Percentiles rank a stretch among this genome's conserved stretches.
phyloP scores from a whole-genome alignment of 2,329 filamentous ascomycete genomes.

The Gyromitra esculenta region DNA sequence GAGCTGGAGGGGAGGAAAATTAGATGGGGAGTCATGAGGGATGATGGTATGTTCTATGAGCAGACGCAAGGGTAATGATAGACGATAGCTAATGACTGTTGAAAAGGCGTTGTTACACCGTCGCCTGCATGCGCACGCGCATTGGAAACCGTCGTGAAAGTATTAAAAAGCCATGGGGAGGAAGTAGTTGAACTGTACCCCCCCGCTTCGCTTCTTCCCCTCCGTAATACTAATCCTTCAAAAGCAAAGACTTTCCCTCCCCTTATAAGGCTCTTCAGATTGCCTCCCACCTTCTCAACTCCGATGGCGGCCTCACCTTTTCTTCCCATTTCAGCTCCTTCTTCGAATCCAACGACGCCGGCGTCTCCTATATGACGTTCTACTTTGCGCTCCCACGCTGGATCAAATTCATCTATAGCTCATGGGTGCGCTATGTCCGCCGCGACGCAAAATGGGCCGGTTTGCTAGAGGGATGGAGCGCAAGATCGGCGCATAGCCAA shows the following conservation, averaged over 20 bases:
- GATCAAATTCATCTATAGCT: constrained; percentile 84
- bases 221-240: neutral
- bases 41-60: constrained; percentile 66
- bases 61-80: neutral
- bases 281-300: constrained; percentile 81
- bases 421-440: constrained; percentile 86
- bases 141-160: constrained; percentile 74
- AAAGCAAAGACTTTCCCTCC: constrained; percentile 68
- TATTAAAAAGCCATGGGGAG: constrained; percentile 77
- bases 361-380: constrained; percentile 77
- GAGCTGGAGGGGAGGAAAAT: constrained; percentile 63
- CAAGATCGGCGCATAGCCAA: constrained; percentile 78
- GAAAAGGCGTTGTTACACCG: constrained; percentile 77
- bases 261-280: constrained; percentile 80
- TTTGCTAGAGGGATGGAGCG: constrained; percentile 76
- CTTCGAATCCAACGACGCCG: constrained; percentile 78
- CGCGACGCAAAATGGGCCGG: constrained; percentile 81
- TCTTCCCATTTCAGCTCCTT: constrained; percentile 77
- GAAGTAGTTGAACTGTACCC: constrained; percentile 68
- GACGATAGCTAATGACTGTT: neutral
- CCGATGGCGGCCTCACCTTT: constrained; percentile 84
- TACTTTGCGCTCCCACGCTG: constrained; percentile 78
- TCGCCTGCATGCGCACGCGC: constrained; percentile 84
- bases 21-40: constrained; percentile 73
- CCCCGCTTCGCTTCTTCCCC: neutral